Evolutionary conservation across 208 protist species (phyloP), one percentile per base, ranked within the genome.

Genomic region (Vickermania ingenoplastis): DNA sequence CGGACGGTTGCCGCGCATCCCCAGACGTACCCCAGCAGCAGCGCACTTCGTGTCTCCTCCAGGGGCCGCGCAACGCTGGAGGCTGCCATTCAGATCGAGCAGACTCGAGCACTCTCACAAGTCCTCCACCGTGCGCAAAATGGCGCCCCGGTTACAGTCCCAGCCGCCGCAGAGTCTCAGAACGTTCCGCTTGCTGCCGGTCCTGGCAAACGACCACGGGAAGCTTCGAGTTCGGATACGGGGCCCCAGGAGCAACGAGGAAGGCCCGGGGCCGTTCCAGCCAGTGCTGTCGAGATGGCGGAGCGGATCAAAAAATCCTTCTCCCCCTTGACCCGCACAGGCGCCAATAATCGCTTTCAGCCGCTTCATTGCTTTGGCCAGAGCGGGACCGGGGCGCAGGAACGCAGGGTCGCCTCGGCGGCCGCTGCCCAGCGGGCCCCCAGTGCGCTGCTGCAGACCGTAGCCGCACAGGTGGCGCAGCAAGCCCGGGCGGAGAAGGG

Each of bases 11-110:
- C 41, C 36, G 11, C 27, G 63, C 36, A 57, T 48, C 27, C 48
- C 65, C 23, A 56, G 65, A 28, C 59, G n/a, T 75, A 69, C 55
- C 71, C 79, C 3, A 70, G 67, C 1, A 63, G 75, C 23, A 57
- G 65, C 41, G n/a, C 31, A 13, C 53, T 87, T 45, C 75, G 78
- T 23, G 78, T 87, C 11, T 74, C 77, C 1, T 66, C 65, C 13
- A 71, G 77, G 2, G 83, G 83, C 0, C 78, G 77, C 14, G 71
- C 72, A 17, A 75, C 77, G 29, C 71, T 91, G 31, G 75, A 71
- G 11, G 80, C 80, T 0, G 75, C 78, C 0, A 73, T 63, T 17
- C 56, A 59, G 50, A 69, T 78, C 31, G 77, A 76, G n/a, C 60
- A 76, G 3, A 55, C 52, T 23, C 48, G 53, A 45, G 73, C 71